Evolutionary conservation across 192 early-diverging fungal genomes (phyloP), one percentile per base, ranked within the genome.

Genomic region (Chytriomyces sp.): DNA sequence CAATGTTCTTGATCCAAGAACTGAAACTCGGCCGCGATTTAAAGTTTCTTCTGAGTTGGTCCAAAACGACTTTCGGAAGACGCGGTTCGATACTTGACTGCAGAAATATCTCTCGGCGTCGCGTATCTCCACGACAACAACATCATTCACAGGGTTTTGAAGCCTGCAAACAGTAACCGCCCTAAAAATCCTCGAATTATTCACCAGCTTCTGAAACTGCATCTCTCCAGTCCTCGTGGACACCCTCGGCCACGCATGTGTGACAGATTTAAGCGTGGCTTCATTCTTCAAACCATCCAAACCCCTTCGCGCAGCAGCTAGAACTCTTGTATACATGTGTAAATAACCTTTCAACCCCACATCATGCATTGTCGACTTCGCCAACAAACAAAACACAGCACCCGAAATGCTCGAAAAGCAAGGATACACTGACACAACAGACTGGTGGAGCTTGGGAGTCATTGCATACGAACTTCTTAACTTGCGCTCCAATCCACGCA

Each of bases 231-330:
- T 95, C 4, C 77, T 96, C n/a, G 81, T 96, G 28, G 91, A 92
- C 77, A 89, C 88, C 67, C 74, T 84, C 44, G 97, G 97, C 9
- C 96, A 98, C 81, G 92, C 90, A 10, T 94, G 93, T 75, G 79
- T 98, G 81, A 94, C 94, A 44, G 97, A 98, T 81, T 98, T 98
- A 73, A 97, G 97, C 83, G 94, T 98, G 79, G 95, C 96, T 11
- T 93, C 93, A 18, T 86, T 91, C 48, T 92, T 86, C 69, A 84
- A 87, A 53, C 83, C 83, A 6, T 82, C 84, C 6, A 91, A 91
- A 65, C 90, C 88, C 20, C 80, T 97, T 67, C 94, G 89, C 7
- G 92, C 94, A 45, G 90, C 91, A 6, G 94, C 97, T 6, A 96
- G 97, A 20, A 96, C 93, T 11, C 90, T 92, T 63, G 91, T 92